phyloP scores from a whole-genome alignment of 129 eudicot species.

The Escallonia herrerae region DNA sequence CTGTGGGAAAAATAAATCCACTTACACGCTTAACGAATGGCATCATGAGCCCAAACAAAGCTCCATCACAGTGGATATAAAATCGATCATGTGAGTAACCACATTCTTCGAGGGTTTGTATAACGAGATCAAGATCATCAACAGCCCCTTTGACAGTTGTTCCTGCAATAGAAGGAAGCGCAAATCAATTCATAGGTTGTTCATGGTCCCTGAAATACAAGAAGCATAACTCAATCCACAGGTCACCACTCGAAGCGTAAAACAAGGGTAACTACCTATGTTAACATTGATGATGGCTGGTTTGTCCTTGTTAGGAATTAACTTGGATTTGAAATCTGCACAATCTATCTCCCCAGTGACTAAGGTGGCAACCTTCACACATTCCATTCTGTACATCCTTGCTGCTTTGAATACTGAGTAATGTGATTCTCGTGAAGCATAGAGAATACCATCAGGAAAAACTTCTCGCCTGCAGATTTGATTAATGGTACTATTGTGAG shows the following conservation, averaged over 20 bases:
- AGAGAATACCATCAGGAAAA: conserved; percentile 88
- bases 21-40: conserved; percentile 92
- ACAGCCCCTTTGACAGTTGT: conserved; percentile 99
- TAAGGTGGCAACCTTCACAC: conserved; percentile 66
- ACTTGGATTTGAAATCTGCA: conserved; percentile 66
- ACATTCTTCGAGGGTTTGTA: conserved; percentile 81
- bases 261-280: conserved; percentile 38
- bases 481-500: neutral
- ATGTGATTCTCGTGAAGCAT: conserved; percentile 85
- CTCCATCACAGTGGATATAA: conserved; percentile 98
- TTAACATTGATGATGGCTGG: conserved; percentile 93
- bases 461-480: conserved; percentile 79
- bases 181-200: neutral
- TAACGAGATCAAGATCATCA: conserved; percentile 95
- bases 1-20: neutral
- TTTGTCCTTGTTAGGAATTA: conserved; percentile 66
- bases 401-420: conserved; percentile 98
- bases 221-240: too few species aligned
- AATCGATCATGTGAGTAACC: conserved; percentile 84
- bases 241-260: too few species aligned
- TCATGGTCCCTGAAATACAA: neutral
- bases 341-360: conserved; percentile 91
- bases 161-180: conserved; percentile 43
- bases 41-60: conserved; percentile 95
- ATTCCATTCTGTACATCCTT: conserved; percentile 96